Percentiles rank a stretch among this genome's conserved stretches.
Evolutionary conservation across 106 monocot genomes (phyloP).

Genomic region (Acorus gramineus): DNA sequence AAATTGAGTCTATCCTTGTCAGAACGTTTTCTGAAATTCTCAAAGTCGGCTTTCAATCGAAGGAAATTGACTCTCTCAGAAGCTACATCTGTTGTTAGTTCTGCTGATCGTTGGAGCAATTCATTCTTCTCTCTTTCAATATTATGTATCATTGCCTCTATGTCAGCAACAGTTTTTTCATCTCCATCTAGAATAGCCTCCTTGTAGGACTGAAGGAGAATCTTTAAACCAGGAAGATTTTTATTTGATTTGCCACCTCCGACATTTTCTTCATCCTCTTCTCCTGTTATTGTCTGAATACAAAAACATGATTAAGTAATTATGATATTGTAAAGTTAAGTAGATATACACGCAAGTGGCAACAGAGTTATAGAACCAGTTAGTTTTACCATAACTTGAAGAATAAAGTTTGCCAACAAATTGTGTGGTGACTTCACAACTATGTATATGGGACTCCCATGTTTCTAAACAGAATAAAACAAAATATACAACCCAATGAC

Average conservation of each 20-base stretch:
- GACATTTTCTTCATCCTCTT: slow-evolving; percentile 18
- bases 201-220: slow-evolving; percentile 68
- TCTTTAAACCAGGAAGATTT: slow-evolving; percentile 34
- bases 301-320: not conserved
- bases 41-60: slow-evolving; percentile 79
- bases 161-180: slow-evolving; percentile 32
- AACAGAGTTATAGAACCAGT: too few relatives aligned
- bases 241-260: slow-evolving; percentile 17
- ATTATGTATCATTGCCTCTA: slow-evolving; percentile 47
- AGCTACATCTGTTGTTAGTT: slow-evolving; percentile 38
- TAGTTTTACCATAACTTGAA: too few relatives aligned
- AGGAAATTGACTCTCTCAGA: slow-evolving; percentile 50
- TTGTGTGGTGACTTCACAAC: too few relatives aligned
- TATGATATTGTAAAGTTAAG: too few relatives aligned
- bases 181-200: slow-evolving; percentile 65
- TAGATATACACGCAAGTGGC: too few relatives aligned
- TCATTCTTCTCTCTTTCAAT: slow-evolving; percentile 47
- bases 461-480: too few relatives aligned
- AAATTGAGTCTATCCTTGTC: slow-evolving; percentile 63
- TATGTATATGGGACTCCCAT: too few relatives aligned
- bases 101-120: slow-evolving; percentile 28
- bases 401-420: too few relatives aligned
- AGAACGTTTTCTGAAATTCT: slow-evolving; percentile 75
- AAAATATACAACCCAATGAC: too few relatives aligned
- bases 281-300: slow-evolving; percentile 42